Conservation (phyloP, 2,329 filamentous ascomycete species). For the Helicocarpus griseus region DNA sequence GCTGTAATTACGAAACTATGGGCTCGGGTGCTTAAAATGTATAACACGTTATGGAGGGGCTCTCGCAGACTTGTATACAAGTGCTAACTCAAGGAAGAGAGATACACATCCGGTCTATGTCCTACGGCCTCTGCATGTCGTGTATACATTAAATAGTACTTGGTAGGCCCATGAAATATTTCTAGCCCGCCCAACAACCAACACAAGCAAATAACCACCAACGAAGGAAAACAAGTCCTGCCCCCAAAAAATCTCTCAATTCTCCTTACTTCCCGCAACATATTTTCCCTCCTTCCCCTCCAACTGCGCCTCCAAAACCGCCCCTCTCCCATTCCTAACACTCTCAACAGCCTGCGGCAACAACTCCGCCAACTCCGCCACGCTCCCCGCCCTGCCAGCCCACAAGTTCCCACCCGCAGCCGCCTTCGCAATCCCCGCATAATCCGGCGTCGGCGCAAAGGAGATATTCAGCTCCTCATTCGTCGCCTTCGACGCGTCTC, state of each 20-base stretch:
- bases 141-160: no score
- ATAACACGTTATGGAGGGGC: no score
- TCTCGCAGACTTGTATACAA: no score
- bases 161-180: no score
- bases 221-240: no score
- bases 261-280: constrained; percentile 22
- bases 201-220: no score
- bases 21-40: no score
- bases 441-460: constrained; percentile 57
- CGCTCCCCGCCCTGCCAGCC: constrained; percentile 49
- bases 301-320: constrained; percentile 53
- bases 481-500: constrained; percentile 50
- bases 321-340: constrained; percentile 48
- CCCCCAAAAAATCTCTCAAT: neutral
- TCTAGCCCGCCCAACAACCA: no score
- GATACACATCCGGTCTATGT: no score
- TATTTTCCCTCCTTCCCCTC: constrained; percentile 49
- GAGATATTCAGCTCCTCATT: constrained; percentile 59
- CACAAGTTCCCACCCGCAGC: constrained; percentile 53
- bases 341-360: constrained; percentile 50
- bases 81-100: no score
- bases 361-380: constrained; percentile 44
- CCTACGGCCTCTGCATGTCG: no score
- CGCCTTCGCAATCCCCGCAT: constrained; percentile 58
- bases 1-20: no score